These are phyloP conservation scores for Citrus unshiu DNA, from an alignment of 345 rosid species.

Conservation along the genomic window DNA sequence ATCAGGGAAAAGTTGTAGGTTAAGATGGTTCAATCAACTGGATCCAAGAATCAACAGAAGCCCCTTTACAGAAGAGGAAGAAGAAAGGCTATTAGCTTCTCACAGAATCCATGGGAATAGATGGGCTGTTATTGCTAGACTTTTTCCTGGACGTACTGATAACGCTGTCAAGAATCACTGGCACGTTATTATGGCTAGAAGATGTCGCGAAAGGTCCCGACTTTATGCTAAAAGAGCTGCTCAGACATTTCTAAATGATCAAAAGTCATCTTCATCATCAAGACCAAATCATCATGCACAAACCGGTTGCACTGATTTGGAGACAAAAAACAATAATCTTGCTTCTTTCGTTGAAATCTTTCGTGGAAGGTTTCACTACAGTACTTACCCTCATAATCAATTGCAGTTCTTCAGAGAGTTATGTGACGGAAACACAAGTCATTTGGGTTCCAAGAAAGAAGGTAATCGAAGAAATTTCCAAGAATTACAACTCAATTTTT, in stretches of 20 bases:
- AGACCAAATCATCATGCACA: neutral
- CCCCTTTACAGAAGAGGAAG: conserved; percentile 93
- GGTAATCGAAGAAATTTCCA: neutral
- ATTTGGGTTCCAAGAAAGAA: neutral
- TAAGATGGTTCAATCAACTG: conserved; percentile 93
- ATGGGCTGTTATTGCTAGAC: conserved; percentile 84
- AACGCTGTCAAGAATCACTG: conserved; percentile 98
- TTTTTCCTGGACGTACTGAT: conserved; percentile 89
- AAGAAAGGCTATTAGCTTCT: conserved; percentile 69
- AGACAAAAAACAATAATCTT: neutral
- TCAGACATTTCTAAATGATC: conserved; percentile 13
- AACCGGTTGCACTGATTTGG: neutral
- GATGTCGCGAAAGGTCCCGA: conserved; percentile 48
- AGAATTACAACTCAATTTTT: neutral
- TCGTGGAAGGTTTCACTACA: neutral
- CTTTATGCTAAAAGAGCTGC: conserved; percentile 31
- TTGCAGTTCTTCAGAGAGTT: conserved; percentile 6
- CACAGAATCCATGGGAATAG: conserved; percentile 87
- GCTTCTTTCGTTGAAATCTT: conserved; percentile 9
- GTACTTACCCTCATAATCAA: neutral
- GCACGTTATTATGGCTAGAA: conserved; percentile 94
- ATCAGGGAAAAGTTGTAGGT: conserved; percentile 90
- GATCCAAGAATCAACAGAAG: conserved; percentile 87
- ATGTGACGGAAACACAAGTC: neutral
- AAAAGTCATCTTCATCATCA: neutral